Evolutionary conservation across 2,329 filamentous ascomycete genomes (phyloP).

Genomic region (Fusarium nurragi): DNA sequence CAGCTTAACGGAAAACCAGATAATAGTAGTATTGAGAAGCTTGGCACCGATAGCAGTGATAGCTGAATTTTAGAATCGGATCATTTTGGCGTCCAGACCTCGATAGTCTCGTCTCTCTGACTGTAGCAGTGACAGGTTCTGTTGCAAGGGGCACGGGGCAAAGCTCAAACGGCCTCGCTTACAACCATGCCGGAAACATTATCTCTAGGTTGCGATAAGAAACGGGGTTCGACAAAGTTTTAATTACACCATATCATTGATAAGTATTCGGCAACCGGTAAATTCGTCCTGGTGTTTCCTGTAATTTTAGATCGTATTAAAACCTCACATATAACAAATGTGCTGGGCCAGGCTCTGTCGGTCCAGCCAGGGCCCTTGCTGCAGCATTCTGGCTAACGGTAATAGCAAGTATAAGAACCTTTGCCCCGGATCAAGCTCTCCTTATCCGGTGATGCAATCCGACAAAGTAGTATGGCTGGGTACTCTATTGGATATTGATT

Average conservation of each 20-base stretch:
- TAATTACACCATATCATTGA: neutral
- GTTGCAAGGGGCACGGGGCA: neutral
- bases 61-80: neutral
- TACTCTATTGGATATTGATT: neutral
- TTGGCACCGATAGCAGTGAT: neutral
- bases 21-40: neutral
- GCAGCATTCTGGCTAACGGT: neutral
- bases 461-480: neutral
- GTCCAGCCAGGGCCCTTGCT: neutral
- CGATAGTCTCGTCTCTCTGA: neutral
- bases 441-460: neutral
- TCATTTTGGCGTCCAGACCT: neutral
- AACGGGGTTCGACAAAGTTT: neutral
- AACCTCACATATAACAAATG: neutral
- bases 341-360: neutral
- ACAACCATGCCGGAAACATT: neutral
- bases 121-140: neutral
- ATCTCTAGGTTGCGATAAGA: neutral
- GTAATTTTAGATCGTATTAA: neutral
- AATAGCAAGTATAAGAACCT: neutral
- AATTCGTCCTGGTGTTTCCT: neutral
- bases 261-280: no score
- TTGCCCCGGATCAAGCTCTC: neutral
- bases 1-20: neutral
- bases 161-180: constrained; percentile 9